Evolutionary conservation across 2,329 filamentous ascomycete species (phyloP), one percentile per base, ranked within the genome.

Genomic region (Zymoseptoria crescenta): DNA sequence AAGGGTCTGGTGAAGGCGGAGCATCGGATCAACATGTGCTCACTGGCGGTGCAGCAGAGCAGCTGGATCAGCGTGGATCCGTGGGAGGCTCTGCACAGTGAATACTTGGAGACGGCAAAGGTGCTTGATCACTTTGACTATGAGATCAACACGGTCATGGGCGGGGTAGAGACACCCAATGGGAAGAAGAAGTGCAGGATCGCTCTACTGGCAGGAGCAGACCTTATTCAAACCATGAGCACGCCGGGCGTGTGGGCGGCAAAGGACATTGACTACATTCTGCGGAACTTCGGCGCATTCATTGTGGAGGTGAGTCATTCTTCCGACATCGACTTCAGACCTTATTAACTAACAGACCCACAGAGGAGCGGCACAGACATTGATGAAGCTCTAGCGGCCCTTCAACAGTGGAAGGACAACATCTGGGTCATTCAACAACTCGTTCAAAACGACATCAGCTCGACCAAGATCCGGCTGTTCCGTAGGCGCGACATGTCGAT

Each of bases 71-170:
- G 91, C 52, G 89, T 94, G 52, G 91, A 96, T 72, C 85, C 88
- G 0, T 95, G 89, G 87, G 92, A 96, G 79, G 88, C 90, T n/a
- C 79, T 88, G 68, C 86, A 95, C 75, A 83, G 87, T 69, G 82
- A 88, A 65, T 97, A 96, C 72, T 87, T 91, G 62, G 91, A 91
- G 16, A 97, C 93, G 0, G 93, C 92, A 48, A 83, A 88, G 67
- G 92, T 96, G 49, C 80, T 96, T 54, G 91, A 96, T 70, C 93
- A 96, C 75, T 94, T 96, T 68, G 86, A 95, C 65, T 78, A 93
- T 70, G 91, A 96, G 73, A 89, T 96, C 72, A 96, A 96, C 72
- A 82, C 83, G 24, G 83, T 90, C 51, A 79, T 86, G 29, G 86
- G 87, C 48, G 92, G 92, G 6, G 83, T 94, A 29, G 81, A 88